Conservation (phyloP, 164 flowering plant genomes). For the Hamamelis virginiana region DNA sequence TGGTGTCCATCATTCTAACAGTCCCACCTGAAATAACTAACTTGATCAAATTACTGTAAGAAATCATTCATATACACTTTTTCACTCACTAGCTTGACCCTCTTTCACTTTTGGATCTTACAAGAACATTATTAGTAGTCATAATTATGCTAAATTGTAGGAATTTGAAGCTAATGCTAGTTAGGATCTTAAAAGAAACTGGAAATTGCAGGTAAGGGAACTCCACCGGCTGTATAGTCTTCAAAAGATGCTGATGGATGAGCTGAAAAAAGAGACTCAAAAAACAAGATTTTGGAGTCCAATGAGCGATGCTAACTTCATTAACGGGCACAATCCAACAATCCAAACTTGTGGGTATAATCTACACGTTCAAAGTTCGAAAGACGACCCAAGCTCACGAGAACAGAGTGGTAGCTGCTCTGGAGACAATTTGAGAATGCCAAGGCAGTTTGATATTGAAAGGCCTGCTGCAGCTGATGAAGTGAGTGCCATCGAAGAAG, state of each 20-base stretch:
- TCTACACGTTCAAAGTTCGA: constrained; percentile 15
- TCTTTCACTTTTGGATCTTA: too few relatives aligned
- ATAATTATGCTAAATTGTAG: too few relatives aligned
- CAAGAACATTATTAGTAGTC: too few relatives aligned
- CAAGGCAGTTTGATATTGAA: constrained; percentile 51
- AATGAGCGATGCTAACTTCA: constrained; percentile 8
- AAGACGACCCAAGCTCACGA: constrained; percentile 27
- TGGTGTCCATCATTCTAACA: too few relatives aligned
- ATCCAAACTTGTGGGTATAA: constrained; percentile 13
- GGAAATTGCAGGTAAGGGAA: constrained; percentile 57
- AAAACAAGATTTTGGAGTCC: constrained; percentile 24
- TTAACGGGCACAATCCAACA: constrained; percentile 11
- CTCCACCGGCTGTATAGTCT: constrained; percentile 67
- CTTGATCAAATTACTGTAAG: too few relatives aligned
- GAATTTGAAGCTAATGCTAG: not conserved
- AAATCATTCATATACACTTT: too few relatives aligned
- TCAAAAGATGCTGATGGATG: constrained; percentile 63
- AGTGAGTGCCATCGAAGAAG: constrained; percentile 17
- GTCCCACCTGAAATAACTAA: too few relatives aligned
- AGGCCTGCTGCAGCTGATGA: constrained; percentile 30
- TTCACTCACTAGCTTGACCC: too few relatives aligned
- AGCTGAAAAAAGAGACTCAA: constrained; percentile 31
- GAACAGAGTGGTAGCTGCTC: constrained; percentile 44
- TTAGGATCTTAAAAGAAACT: not conserved
- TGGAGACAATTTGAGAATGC: constrained; percentile 28